Conservation (phyloP, 2,329 filamentous ascomycete genomes). For the Aspergillus versicolor region DNA sequence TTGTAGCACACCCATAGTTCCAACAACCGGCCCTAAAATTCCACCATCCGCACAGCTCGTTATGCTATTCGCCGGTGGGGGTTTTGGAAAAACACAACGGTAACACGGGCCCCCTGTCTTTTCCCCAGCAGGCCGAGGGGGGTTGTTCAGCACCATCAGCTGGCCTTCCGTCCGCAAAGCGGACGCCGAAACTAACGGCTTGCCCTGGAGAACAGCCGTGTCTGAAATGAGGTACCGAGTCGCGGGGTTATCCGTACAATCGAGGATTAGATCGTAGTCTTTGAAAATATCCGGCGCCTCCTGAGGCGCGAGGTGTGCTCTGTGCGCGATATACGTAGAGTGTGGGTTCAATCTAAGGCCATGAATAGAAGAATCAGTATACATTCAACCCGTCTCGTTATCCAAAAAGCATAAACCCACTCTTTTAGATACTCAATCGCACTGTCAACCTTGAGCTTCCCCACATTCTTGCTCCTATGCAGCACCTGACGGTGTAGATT, state of each 20-base stretch:
- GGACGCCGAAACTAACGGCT: conserved; percentile 83
- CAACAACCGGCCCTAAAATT: conserved; percentile 88
- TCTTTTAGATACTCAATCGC: conserved; percentile 60
- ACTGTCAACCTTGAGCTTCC: conserved; percentile 78
- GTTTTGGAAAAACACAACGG: conserved; percentile 84
- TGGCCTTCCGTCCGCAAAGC: conserved; percentile 88
- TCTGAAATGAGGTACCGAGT: conserved; percentile 93
- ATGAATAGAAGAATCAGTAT: conserved; percentile 12
- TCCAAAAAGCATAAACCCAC: conserved; percentile 37
- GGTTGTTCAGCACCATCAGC: conserved; percentile 82
- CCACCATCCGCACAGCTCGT: conserved; percentile 89
- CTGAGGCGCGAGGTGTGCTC: conserved; percentile 64
- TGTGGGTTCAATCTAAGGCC: conserved; percentile 67
- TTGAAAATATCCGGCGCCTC: conserved; percentile 67
- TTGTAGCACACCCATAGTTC: conserved; percentile 88
- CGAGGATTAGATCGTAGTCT: conserved; percentile 79
- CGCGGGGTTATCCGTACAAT: conserved; percentile 92
- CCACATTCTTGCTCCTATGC: conserved; percentile 69
- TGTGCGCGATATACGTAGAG: conserved; percentile 63
- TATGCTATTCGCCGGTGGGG: conserved; percentile 79
- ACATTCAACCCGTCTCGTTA: neutral
- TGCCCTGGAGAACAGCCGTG: conserved; percentile 74
- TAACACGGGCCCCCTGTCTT: conserved; percentile 77
- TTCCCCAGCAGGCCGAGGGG: conserved; percentile 61
- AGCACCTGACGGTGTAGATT: conserved; percentile 92